Evolutionary conservation across 495 filamentous ascomycete genomes (phyloP), one percentile per base, ranked within the genome.

Genomic region (Penicillium simplicissimum): DNA sequence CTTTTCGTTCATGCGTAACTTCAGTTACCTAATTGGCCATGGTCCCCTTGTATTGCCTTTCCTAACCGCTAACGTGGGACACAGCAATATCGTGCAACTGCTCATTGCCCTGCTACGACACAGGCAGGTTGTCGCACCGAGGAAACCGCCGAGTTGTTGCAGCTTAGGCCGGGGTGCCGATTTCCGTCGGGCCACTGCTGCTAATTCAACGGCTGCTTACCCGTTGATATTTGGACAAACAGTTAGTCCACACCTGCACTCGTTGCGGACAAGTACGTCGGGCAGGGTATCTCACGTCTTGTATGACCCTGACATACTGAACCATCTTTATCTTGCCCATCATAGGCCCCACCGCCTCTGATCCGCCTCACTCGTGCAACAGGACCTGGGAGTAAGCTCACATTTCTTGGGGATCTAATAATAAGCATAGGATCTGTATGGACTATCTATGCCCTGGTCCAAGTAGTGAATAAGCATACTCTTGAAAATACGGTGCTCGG

Each of bases 141-240:
- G 23, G 23, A 25, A 1, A 48, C 8, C 38, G 49, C 55, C 49
- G 49, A 54, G 49, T 49, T 49, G 3, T 58, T 48, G 60, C 55
- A 54, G 19, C 17, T 63, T 63, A 21, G 55, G 49, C 49, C 49
- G 55, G 31, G 49, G 55, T 28, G 48, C 43, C 14, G 60, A 63
- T 47, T 57, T 57, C 49, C 60, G 60, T 28, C 21, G 42, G 25
- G 43, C 53, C 10, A n/a, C 21, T 52, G 10, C 37, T 42, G 14
- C 36, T 2, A 47, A 17, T 36, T 11, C 47, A 21, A 68, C 34
- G 25, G 28, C 15, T 6, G 28, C 3, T n/a, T 45, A 17, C 19
- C 21, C 13, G 15, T 21, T 1, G 7, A 25, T 43, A 17, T 31
- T 34, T 19, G 42, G 28, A 2, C n/a, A 57, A 11, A 13, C 28